Base-by-base conservation (phyloP, 768 basidiomycete species). In the Hygrophorus pudorinus region DNA sequence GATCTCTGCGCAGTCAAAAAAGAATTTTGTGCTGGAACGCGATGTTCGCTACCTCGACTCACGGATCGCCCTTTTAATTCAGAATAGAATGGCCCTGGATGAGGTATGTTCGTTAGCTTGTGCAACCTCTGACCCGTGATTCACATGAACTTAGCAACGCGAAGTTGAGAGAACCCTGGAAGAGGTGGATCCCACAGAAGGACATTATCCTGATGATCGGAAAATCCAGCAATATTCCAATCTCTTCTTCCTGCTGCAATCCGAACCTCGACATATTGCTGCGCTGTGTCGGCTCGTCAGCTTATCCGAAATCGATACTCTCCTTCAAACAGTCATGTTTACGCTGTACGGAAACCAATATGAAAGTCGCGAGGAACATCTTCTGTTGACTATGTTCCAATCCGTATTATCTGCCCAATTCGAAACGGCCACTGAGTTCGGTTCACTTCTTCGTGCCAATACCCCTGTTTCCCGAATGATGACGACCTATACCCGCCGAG, bases 381-480 rank as follows among this genome's bases (percentile, higher is more conserved):
- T 99, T 33, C 81, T 99, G 51, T 74, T 99, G 51, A 98, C 96
- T 42, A 99, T 99, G 96, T 99, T 99, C 68, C 86, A 99, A 70
- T 92, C 90, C 55, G 96, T 99, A 9, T 72, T 99, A 4, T 93
- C 94, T 37, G 94, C 96, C 18, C 96, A 99, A 64, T 99, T 99
- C 68, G 96, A 99, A 65, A 97, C 90, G 2, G 92, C 96, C 12
- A 94, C 92, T 43, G 96, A 99, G 63, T 98, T 99, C 54, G 93
- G 94, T n/a, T 98, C 94, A 4, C 75, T 99, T 9, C 78, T 99
- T 21, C 88, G 96, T 43, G 96, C 96, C 48, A 99, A 99, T 65
- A 99, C 96, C 40, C 96, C 96, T 38, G 96, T 99, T 17, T 97
- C 92, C 39, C 84, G 96, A 31, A 99, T 99, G 96, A 99, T 99